A percentile compares a stretch with the other conserved stretches of the same genome.
Conservation (phyloP, 2,329 filamentous ascomycete genomes). For the Colletotrichum cordylinicola region DNA sequence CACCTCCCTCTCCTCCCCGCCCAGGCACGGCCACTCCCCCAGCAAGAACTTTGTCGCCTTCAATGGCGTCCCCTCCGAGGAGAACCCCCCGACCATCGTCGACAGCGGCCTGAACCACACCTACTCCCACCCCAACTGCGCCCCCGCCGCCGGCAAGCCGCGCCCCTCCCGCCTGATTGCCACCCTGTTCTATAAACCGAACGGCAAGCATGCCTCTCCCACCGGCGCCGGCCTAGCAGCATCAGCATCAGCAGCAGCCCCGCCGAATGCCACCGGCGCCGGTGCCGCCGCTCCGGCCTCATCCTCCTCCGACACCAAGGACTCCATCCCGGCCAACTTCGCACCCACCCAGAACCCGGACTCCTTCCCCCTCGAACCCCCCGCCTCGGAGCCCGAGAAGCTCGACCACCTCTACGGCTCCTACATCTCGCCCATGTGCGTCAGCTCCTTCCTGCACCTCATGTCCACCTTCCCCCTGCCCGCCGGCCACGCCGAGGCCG, state of each 20-base stretch:
- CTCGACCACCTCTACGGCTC: constrained; percentile 71
- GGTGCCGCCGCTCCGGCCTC: background rate
- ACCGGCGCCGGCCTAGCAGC: background rate
- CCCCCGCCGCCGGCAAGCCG: constrained; percentile 50
- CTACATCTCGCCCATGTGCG: constrained; percentile 69
- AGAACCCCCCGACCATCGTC: constrained; percentile 64
- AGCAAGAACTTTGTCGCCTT: constrained; percentile 52
- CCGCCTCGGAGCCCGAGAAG: constrained; percentile 60
- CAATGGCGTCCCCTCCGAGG: constrained; percentile 65
- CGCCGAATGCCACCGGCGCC: background rate
- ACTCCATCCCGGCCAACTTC: constrained; percentile 57
- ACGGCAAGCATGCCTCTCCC: constrained; percentile 24
- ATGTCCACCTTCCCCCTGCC: constrained; percentile 67
- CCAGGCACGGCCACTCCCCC: constrained; percentile 15
- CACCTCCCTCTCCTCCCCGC: constrained; percentile 37
- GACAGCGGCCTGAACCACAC: constrained; percentile 68
- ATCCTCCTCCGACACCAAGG: constrained; percentile 30
- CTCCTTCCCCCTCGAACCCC: constrained; percentile 65
- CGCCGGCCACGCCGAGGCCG: constrained; percentile 46
- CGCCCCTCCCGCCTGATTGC: constrained; percentile 61
- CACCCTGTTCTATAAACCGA: constrained; percentile 67
- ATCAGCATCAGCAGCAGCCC: background rate
- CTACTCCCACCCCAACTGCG: constrained; percentile 69
- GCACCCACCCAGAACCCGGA: constrained; percentile 64
- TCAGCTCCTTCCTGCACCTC: constrained; percentile 70